Evolutionary conservation across 768 basidiomycete genomes (phyloP), one percentile per base, ranked within the genome.

Genomic region (Lentinus tigrinus): DNA sequence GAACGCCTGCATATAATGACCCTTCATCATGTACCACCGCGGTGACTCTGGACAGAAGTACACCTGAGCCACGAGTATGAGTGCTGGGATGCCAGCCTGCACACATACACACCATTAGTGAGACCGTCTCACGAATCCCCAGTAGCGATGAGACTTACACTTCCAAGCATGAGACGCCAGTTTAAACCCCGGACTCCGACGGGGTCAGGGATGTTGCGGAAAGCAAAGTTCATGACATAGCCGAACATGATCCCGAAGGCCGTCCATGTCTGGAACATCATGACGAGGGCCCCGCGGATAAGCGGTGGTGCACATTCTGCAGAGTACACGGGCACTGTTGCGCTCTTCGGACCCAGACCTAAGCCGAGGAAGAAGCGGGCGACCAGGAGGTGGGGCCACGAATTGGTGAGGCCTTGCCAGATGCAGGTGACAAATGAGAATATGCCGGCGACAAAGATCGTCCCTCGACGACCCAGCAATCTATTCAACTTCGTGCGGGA

Each of bases 211-310:
- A 86, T 78, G 54, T 76, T 73, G 63, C 73, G 82, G 42, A 92
- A 79, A 26, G 73, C 76, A 44, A 91, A 70, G 70, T 89, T 88
- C 59, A 85, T 77, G 47, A 77, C 76, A 65, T 83, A 85, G 24
- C 90, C 90, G 3, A 91, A 57, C 72, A 84, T 79, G 71, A 93
- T 89, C 54, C 91, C 91, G 65, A 92, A 91, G 2, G 89, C 90
- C 2, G 89, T 91, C 89, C 89, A 93, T 74, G 89, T 78, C 70
- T 92, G 89, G 72, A 67, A 48, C 28, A 34, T 31, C 47, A 48
- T 48, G 27, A 48, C 47, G 4, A 48, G 47, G 6, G 47, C 47
- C 6, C 47, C 47, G 2, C 47, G 47, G 9, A 48, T 64, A 34
- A n/a, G 26, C 14, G 48, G 43, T 3, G 27, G 21, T 17, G 28